Evolutionary conservation across 106 monocot species (phyloP), one percentile per base, ranked within the genome.

Genomic region (Apostasia shenzhenica): DNA sequence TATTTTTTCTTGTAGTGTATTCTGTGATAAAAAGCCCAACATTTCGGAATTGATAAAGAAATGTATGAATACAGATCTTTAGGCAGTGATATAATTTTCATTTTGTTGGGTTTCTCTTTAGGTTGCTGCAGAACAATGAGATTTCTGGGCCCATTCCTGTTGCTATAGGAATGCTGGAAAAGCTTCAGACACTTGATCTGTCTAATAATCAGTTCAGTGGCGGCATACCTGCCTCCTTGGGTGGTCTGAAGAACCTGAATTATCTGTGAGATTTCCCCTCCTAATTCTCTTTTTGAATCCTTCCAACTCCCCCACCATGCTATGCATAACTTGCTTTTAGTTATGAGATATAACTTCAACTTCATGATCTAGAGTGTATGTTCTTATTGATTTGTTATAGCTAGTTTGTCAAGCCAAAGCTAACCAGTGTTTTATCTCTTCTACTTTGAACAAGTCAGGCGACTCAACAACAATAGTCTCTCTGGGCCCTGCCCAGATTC

Each of bases 401-500:
- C 43, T 66, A 12, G 52, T 45, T 67, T 59, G 43, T 8, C 5
- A n/a, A 47, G 50, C 14, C 38, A 48, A 75, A 48, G 46, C 67
- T 73, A 53, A 73, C 45, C 3, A 45, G 2, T 37, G 46, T 71
- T 67, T 67, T 54, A 61, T 14, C 43, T 53, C 8, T 37, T 75
- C 53, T 73, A 55, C 9, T 77, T 49, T 77, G 72, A 68, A 11
- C 61, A 51, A 63, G 45, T 42, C 69, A 94, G 94, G 80, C 68
- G 87, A 50, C 70, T 97, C 66, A 92, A 89, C 49, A 92, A 97
- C 64, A 97, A 97, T 70, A 89, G 89, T 63, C 81, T 97, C 48
- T 81, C 84, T 76, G 95, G 92, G 78, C 70, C 75, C 43, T 89
- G 81, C 67, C 95, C 95, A n/a, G 84, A 85, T 75, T 89, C 89